These are phyloP conservation scores for Suaeda aralocaspica DNA, from an alignment of 148 eudicot species.

Conservation along the genomic window DNA sequence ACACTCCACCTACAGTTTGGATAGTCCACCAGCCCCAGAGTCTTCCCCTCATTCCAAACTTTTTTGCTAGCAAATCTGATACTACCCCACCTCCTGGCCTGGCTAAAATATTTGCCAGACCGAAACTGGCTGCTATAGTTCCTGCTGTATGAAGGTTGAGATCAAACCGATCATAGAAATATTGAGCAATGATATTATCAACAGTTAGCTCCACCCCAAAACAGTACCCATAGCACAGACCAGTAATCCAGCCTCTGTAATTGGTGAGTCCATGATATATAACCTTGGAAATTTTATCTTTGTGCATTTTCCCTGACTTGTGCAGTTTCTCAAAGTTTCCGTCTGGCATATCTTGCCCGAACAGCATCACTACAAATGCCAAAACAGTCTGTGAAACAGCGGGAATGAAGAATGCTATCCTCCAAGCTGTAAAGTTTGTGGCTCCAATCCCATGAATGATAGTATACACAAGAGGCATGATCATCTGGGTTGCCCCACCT, in stretches of 20 bases:
- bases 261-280: slow-evolving; percentile 42
- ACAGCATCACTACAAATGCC: slow-evolving; percentile 44
- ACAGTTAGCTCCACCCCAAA: slow-evolving; percentile 76
- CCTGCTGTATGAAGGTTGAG: slow-evolving; percentile 61
- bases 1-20: slow-evolving; percentile 49
- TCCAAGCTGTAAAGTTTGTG: slow-evolving; percentile 49
- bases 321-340: slow-evolving; percentile 44
- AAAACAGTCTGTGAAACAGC: slow-evolving; percentile 50
- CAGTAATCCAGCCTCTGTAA: slow-evolving; percentile 65
- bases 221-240: slow-evolving; percentile 59
- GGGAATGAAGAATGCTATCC: slow-evolving; percentile 63
- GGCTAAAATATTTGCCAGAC: slow-evolving; percentile 28
- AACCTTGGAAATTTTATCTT: slow-evolving; percentile 34
- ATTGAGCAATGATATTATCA: slow-evolving; percentile 71
- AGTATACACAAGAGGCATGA: slow-evolving; percentile 63
- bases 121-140: slow-evolving; percentile 67
- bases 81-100: slow-evolving; percentile 58
- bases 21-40: slow-evolving; percentile 39
- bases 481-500: slow-evolving; percentile 67
- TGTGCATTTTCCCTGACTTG: slow-evolving; percentile 41
- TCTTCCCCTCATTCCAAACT: slow-evolving; percentile 43
- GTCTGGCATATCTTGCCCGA: slow-evolving; percentile 61
- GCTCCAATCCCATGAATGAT: slow-evolving; percentile 30
- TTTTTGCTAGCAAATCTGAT: slow-evolving; percentile 48
- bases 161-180: slow-evolving; percentile 56